These are phyloP conservation scores for Aspergillus sp. DNA, from an alignment of 2,329 filamentous ascomycete species.

Conservation along the genomic window DNA sequence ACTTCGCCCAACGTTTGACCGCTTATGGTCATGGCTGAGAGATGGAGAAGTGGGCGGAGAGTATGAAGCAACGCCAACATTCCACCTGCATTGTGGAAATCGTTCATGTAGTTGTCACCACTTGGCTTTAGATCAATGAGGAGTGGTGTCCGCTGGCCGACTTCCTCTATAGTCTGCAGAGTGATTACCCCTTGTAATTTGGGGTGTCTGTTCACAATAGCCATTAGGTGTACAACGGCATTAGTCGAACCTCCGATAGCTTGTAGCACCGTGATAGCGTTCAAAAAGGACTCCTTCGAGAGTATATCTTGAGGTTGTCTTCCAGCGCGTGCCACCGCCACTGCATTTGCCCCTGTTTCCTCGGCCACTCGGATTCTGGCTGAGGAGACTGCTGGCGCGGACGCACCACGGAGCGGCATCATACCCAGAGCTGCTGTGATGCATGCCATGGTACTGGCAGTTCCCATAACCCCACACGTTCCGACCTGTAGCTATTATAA, in stretches of 20 bases:
- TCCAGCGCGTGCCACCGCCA: slow-evolving; percentile 43
- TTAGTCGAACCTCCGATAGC: slow-evolving; percentile 61
- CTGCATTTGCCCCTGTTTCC: slow-evolving; percentile 54
- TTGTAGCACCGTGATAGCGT: slow-evolving; percentile 56
- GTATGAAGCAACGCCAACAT: slow-evolving; percentile 53
- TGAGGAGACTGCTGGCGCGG: slow-evolving; percentile 56
- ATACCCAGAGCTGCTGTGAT: slow-evolving; percentile 55
- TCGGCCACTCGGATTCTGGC: slow-evolving; percentile 56
- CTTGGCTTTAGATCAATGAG: slow-evolving; percentile 56
- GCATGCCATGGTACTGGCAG: slow-evolving; percentile 60
- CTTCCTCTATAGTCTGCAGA: slow-evolving; percentile 50
- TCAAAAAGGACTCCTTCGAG: slow-evolving; percentile 51
- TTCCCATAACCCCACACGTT: slow-evolving; percentile 61
- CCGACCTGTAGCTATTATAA: slow-evolving; percentile 36
- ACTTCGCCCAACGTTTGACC: slow-evolving; percentile 52
- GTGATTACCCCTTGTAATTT: slow-evolving; percentile 48
- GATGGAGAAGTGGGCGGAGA: slow-evolving; percentile 49
- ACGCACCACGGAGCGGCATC: slow-evolving; percentile 55
- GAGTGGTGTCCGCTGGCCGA: slow-evolving; percentile 50
- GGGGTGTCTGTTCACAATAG: slow-evolving; percentile 57
- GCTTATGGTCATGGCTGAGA: slow-evolving; percentile 49
- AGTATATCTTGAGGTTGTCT: slow-evolving; percentile 49
- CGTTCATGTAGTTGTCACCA: slow-evolving; percentile 57
- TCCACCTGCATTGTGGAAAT: slow-evolving; percentile 56
- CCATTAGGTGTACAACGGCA: slow-evolving; percentile 56